A percentile compares a stretch with the other conserved stretches of the same genome.
Evolutionary conservation across 176 grass and related monocot species (phyloP).

Genomic region (Urochloa ruziziensis): DNA sequence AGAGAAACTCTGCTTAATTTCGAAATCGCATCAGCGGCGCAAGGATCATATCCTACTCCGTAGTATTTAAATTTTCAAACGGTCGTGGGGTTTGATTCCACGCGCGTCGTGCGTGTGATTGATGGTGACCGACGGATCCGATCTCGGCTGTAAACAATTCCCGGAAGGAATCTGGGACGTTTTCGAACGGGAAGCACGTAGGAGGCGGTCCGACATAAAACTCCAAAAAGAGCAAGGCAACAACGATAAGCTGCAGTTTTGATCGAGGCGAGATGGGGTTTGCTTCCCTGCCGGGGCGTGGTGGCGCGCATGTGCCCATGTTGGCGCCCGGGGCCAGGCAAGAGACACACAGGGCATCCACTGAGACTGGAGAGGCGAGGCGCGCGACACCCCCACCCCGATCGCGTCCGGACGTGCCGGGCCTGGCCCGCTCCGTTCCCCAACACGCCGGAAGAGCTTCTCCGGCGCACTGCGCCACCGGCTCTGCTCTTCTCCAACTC

Average conservation of each 20-base stretch:
- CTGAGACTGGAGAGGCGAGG: too few species aligned
- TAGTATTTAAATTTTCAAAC: background rate
- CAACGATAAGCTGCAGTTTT: background rate
- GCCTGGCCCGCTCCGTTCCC: too few species aligned
- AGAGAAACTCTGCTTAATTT: background rate
- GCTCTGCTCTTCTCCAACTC: too few species aligned
- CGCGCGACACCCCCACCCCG: background rate
- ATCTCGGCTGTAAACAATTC: background rate
- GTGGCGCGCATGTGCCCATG: background rate
- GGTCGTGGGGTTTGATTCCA: background rate
- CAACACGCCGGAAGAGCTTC: background rate
- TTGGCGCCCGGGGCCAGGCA: background rate
- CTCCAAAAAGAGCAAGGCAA: conserved; percentile 8
- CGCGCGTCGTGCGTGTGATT: too few species aligned
- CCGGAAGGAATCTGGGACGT: background rate
- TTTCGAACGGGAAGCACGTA: conserved; percentile 3
- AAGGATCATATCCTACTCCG: too few species aligned
- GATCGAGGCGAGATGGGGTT: background rate
- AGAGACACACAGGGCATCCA: background rate
- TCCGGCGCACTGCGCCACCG: background rate
- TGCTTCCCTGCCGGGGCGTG: too few species aligned
- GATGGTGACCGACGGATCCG: background rate
- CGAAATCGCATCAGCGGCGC: background rate
- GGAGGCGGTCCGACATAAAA: background rate
- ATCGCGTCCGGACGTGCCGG: background rate